Evolutionary conservation across 768 basidiomycete species (phyloP).

Genomic region (Phylloporus sp.): DNA sequence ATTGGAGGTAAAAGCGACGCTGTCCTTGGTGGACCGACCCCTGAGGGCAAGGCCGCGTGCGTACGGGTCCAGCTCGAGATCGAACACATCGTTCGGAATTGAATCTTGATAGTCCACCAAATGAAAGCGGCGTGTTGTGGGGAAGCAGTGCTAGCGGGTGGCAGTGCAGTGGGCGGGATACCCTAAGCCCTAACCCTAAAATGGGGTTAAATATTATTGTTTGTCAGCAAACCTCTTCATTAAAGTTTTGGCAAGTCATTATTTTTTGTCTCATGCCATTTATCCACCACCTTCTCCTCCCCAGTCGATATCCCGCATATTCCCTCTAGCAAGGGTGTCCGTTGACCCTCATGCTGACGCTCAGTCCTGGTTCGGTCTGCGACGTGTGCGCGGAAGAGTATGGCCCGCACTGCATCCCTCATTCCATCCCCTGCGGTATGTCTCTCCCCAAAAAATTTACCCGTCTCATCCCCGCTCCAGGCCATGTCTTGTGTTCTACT

Average conservation of each 20-base stretch:
- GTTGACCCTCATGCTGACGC: constrained; percentile 67
- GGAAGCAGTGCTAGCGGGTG: constrained; percentile 15
- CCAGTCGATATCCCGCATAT: constrained; percentile 42
- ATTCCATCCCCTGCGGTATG: constrained; percentile 78
- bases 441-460: constrained; percentile 22
- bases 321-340: constrained; percentile 37
- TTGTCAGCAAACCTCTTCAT: constrained; percentile 26
- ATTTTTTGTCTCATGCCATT: constrained; percentile 43
- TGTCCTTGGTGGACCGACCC: constrained; percentile 55
- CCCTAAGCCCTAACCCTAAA: constrained; percentile 33
- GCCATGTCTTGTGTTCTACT: constrained; percentile 73
- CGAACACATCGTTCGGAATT: constrained; percentile 51
- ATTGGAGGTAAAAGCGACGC: constrained; percentile 34
- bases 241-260: constrained; percentile 29
- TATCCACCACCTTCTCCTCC: constrained; percentile 41
- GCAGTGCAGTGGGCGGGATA: constrained; percentile 14
- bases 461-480: constrained; percentile 34
- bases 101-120: constrained; percentile 5
- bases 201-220: constrained; percentile 17
- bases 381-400: constrained; percentile 89
- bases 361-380: constrained; percentile 78
- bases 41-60: constrained; percentile 62
- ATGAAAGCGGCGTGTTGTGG: constrained; percentile 28
- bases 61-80: constrained; percentile 62
- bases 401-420: constrained; percentile 67